phyloP scores from a whole-genome alignment of 83 land plant genomes.

The Isoetes engelmannii region DNA sequence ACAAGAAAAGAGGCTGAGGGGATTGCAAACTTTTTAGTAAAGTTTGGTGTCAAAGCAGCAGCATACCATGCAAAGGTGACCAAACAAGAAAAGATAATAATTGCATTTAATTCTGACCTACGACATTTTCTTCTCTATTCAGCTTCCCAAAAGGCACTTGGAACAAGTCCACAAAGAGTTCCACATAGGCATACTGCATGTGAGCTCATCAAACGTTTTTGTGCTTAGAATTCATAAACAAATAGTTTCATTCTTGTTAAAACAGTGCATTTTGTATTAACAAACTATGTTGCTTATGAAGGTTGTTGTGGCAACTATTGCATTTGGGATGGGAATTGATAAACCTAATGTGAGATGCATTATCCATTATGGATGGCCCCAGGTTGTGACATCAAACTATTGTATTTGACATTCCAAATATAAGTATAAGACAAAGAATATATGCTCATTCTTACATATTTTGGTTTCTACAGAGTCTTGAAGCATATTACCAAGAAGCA shows the following conservation, averaged over 20 bases:
- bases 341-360: slow-evolving; percentile 66
- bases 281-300: slow-evolving; percentile 6
- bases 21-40: slow-evolving; percentile 48
- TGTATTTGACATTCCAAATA: not conserved
- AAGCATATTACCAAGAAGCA: slow-evolving; percentile 82
- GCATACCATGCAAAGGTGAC: slow-evolving; percentile 80
- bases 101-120: too few species aligned
- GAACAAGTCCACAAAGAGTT: slow-evolving; percentile 52
- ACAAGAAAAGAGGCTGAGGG: slow-evolving; percentile 67
- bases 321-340: slow-evolving; percentile 96
- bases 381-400: slow-evolving; percentile 27
- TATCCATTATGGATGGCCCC: slow-evolving; percentile 94
- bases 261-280: too few species aligned
- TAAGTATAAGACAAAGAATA: not conserved
- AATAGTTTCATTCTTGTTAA: too few species aligned
- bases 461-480: slow-evolving; percentile 48
- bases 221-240: not conserved
- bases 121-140: not conserved
- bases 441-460: not conserved
- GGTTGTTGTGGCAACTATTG: slow-evolving; percentile 90
- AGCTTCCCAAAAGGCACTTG: slow-evolving; percentile 60
- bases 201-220: slow-evolving; percentile 5
- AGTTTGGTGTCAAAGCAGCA: slow-evolving; percentile 62
- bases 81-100: not conserved
- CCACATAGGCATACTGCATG: slow-evolving; percentile 46